Base-by-base conservation (phyloP, 805 yeast genomes). In the Suhomyces sp. region DNA sequence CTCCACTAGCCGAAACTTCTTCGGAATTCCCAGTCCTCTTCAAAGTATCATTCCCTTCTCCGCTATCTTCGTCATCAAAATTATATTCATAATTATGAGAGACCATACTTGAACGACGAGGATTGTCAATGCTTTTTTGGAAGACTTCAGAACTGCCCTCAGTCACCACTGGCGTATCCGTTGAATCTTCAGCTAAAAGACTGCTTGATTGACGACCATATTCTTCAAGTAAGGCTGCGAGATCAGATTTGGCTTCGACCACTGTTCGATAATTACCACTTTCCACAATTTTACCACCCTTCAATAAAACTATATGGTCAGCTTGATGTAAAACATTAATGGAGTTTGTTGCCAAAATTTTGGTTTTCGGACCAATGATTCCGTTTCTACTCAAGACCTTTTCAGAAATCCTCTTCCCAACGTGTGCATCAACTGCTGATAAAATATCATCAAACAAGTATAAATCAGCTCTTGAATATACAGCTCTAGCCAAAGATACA, bases 281-380 rank as follows among this genome's bases (percentile, higher is more conserved):
- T 53, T 86, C 95, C 2, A 68, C 58, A 30, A 85, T 76, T 31
- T 60, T 58, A 13, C 79, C 72, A 19, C 68, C 60, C 33, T 74
- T 72, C 39, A 87, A 60, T 36, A 83, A 77, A 35, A 73, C 73
- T 20, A 86, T 81, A 35, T 68, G 66, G 36, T 77, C 73, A 0
- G 95, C 80, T 42, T 74, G 71, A 8, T 43, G 44, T 37, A 54
- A 44, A 7, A 54, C 46, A 12, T 47, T 39, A 25, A 54, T 46
- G 5, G 58, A 45, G 33, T 53, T 54, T 1, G 60, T 54, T n/a
- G 56, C 57, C 23, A 54, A 46, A 18, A 55, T 35, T n/a, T 53
- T 40, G 3, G 60, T 55, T 27, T 52, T 54, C 9, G 50, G 33
- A 2, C 51, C 42, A 33, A 55, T 47, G 25, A 55, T 33, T 6